Evolutionary conservation across 192 early-diverging fungal genomes (phyloP).

Genomic region (Phlyctochytrium planicorne): DNA sequence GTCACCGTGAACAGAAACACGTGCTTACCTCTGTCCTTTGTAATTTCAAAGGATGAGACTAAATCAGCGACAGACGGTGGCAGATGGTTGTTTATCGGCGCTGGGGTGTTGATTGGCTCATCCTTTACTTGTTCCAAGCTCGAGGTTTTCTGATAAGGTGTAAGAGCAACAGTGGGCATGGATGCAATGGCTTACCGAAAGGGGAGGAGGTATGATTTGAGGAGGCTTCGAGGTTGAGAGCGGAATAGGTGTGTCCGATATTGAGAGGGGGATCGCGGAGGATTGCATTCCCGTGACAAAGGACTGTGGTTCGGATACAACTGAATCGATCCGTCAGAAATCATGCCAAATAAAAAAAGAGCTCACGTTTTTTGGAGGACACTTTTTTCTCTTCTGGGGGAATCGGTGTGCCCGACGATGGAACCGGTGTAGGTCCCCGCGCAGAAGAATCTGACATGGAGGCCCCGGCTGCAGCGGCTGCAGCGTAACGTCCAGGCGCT

Average conservation of each 20-base stretch:
- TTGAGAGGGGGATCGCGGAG: too few species aligned
- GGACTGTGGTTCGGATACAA: too few species aligned
- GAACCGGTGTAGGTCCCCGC: slow-evolving; percentile 7
- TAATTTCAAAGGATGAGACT: slow-evolving; percentile 64
- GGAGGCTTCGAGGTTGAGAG: too few species aligned
- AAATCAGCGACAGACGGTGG: slow-evolving; percentile 69
- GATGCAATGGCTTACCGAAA: too few species aligned
- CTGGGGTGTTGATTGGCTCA: slow-evolving; percentile 19
- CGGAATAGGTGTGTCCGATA: too few species aligned
- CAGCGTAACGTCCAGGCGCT: slow-evolving; percentile 19
- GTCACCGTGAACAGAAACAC: background rate
- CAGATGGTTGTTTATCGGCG: slow-evolving; percentile 49
- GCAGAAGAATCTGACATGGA: slow-evolving; percentile 1
- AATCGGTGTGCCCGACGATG: slow-evolving; percentile 2
- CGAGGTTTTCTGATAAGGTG: too few species aligned
- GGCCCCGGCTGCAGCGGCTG: slow-evolving; percentile 16
- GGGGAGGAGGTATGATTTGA: too few species aligned
- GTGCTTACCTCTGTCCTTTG: slow-evolving; percentile 58
- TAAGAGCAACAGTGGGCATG: too few species aligned
- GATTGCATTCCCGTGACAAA: too few species aligned
- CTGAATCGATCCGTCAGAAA: too few species aligned
- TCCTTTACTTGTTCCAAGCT: slow-evolving; percentile 19
- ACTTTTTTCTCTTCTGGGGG: background rate
- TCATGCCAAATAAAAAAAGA: slow-evolving; percentile 2
- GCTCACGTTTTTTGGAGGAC: slow-evolving; percentile 9